Evolutionary conservation across 441 rosid species (phyloP).

Genomic region (Brassica hybrid): DNA sequence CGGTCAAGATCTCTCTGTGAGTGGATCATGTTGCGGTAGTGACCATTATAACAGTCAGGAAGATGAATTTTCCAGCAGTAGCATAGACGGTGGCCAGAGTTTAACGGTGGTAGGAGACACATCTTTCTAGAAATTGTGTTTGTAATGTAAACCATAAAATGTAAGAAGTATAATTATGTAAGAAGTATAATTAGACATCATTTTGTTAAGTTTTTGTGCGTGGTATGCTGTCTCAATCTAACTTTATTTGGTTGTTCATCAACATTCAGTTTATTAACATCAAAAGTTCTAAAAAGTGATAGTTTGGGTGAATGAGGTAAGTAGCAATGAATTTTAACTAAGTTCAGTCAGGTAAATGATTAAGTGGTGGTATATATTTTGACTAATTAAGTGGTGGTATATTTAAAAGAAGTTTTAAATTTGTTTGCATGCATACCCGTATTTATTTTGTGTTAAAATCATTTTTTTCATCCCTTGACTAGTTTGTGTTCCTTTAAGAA

Average conservation of each 20-base stretch:
- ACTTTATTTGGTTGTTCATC: neutral
- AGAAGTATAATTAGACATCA: conserved; percentile 28
- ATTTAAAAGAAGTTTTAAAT: neutral
- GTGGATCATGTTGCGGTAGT: conserved; percentile 37
- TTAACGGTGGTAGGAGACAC: conserved; percentile 23
- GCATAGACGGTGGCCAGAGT: conserved; percentile 21
- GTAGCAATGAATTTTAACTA: neutral
- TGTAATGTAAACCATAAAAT: conserved; percentile 20
- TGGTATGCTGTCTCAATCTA: neutral
- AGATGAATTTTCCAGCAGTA: conserved; percentile 28
- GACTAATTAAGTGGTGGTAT: neutral
- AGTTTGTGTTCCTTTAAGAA: neutral
- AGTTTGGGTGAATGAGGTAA: neutral
- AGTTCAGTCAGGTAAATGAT: neutral
- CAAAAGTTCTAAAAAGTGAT: neutral
- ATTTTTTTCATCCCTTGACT: neutral
- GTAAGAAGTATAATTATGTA: no score
- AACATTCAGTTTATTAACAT: neutral
- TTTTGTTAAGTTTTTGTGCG: conserved; percentile 10
- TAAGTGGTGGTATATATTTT: neutral
- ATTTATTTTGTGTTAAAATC: neutral
- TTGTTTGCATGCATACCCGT: neutral
- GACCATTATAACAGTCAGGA: conserved; percentile 35
- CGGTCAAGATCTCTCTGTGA: conserved; percentile 25
- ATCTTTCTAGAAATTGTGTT: conserved; percentile 20